Evolutionary conservation across 108 stramenopile genomes (phyloP).

Genomic region (Stephanodiscus minutulus): DNA sequence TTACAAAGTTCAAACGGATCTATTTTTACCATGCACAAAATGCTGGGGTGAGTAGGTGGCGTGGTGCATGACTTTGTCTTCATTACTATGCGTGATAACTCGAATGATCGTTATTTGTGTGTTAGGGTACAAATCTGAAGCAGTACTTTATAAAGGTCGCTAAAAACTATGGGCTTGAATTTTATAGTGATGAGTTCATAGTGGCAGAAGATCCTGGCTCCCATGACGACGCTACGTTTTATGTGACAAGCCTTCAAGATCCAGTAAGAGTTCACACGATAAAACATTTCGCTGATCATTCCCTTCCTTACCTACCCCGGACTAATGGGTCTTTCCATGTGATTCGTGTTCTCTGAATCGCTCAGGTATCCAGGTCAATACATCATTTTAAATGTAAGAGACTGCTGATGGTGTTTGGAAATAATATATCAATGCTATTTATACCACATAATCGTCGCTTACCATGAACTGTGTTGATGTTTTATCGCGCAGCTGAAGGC

Average conservation of each 20-base stretch:
- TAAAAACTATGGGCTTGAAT: conserved; percentile 20
- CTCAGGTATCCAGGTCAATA: conserved; percentile 20
- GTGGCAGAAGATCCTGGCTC: conserved; percentile 37
- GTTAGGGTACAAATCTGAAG: conserved; percentile 32
- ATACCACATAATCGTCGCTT: no score
- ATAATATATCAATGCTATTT: no score
- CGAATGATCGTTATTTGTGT: no score
- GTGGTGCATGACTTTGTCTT: background rate
- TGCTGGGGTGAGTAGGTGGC: conserved; percentile 4
- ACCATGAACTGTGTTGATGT: no score
- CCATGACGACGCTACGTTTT: conserved; percentile 40
- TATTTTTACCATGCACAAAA: conserved; percentile 47
- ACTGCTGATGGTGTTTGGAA: no score
- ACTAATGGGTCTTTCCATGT: no score
- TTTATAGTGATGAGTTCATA: conserved; percentile 17
- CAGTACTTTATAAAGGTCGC: conserved; percentile 39
- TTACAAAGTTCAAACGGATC: conserved; percentile 36
- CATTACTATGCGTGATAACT: background rate
- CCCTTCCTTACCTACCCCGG: no score
- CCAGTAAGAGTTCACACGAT: no score
- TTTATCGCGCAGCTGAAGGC: no score
- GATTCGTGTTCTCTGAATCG: no score
- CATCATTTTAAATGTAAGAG: conserved; percentile 37
- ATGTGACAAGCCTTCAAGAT: conserved; percentile 42
- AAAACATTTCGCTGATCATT: no score